Evolutionary conservation across 305 asterid species (phyloP).

Genomic region (Caryopteris hybrid): DNA sequence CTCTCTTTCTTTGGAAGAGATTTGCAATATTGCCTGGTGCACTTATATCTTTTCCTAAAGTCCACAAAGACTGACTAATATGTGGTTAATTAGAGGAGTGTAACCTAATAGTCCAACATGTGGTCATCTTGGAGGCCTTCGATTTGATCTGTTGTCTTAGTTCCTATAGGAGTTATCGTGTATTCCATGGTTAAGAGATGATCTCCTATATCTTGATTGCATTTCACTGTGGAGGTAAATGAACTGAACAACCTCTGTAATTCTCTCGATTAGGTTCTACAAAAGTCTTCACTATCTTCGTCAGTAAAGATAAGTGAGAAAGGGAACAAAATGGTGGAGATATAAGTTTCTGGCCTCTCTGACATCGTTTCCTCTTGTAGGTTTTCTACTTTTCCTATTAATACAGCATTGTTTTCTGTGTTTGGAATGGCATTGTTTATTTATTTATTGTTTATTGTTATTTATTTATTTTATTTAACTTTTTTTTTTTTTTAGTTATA

Average conservation of each 20-base stretch:
- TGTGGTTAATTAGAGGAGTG: neutral
- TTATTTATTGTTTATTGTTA: no score
- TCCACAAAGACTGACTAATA: neutral
- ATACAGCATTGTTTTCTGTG: neutral
- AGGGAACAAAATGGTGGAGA: slow-evolving; percentile 1
- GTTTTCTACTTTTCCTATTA: neutral
- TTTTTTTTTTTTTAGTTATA: no score
- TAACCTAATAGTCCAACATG: neutral
- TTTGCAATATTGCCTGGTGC: neutral
- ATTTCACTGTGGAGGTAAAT: neutral
- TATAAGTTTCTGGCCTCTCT: neutral
- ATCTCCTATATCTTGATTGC: no score
- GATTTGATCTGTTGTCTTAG: neutral
- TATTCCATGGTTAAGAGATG: neutral
- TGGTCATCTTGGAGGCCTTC: neutral
- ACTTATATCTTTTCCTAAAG: neutral
- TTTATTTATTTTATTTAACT: no score
- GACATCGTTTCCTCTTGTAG: neutral
- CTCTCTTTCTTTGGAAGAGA: neutral
- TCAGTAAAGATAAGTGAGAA: neutral
- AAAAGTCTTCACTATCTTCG: neutral
- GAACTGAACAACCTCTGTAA: neutral
- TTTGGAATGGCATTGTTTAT: neutral
- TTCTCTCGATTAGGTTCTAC: neutral
- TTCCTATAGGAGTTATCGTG: neutral